phyloP scores from a whole-genome alignment of 805 yeast genomes.

The Candida caryicola region DNA sequence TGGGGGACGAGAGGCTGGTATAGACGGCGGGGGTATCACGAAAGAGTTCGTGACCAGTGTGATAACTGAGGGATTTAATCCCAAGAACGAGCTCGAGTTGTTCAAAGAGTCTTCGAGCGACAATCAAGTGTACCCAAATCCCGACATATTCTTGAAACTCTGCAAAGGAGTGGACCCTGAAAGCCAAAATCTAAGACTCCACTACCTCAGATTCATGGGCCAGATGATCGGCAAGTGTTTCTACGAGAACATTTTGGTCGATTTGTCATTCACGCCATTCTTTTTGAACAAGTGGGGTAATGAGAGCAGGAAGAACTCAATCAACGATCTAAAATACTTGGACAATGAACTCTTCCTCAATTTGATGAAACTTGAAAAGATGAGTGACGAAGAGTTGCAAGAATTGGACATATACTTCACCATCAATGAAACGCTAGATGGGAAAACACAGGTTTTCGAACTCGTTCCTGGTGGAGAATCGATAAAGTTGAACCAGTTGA shows the following conservation, averaged over 20 bases:
- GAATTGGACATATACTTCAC: conserved; percentile 66
- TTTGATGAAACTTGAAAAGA: conserved; percentile 56
- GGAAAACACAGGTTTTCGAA: conserved; percentile 45
- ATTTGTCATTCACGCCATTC: conserved; percentile 81
- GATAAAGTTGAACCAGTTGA: conserved; percentile 54
- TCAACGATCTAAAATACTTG: conserved; percentile 73
- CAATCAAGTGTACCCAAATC: conserved; percentile 74
- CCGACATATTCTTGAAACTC: conserved; percentile 43
- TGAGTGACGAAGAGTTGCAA: conserved; percentile 55
- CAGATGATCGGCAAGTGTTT: conserved; percentile 84
- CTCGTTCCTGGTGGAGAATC: conserved; percentile 58
- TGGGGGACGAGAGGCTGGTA: conserved; percentile 79
- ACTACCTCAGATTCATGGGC: conserved; percentile 64
- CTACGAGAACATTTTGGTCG: conserved; percentile 77
- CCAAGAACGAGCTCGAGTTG: conserved; percentile 22
- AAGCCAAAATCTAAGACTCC: conserved; percentile 22
- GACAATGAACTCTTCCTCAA: conserved; percentile 67
- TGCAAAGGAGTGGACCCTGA: conserved; percentile 30
- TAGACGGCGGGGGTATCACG: conserved; percentile 96
- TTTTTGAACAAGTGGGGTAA: conserved; percentile 68
- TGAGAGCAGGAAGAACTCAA: conserved; percentile 51
- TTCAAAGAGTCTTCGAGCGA: conserved; percentile 41
- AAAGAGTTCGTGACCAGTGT: conserved; percentile 83
- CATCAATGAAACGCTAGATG: conserved; percentile 47
- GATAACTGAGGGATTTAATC: conserved; percentile 63